A percentile compares a stretch with the other conserved stretches of the same genome.
These are phyloP conservation scores for Talaromyces sp. DNA, from an alignment of 2,329 filamentous ascomycete species.

Conservation along the genomic window DNA sequence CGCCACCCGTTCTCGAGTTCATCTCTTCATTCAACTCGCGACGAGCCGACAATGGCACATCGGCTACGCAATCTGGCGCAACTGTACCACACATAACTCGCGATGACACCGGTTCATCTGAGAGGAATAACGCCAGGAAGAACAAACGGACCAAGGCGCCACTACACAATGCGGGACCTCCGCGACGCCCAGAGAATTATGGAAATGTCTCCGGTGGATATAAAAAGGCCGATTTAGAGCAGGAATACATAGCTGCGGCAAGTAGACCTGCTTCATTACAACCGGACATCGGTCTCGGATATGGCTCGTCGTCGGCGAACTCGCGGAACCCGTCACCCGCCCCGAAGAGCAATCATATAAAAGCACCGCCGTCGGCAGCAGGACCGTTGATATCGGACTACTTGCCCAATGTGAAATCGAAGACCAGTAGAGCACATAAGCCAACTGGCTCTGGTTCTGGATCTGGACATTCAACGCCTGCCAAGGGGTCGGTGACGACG, in stretches of 20 bases:
- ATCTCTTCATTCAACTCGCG: constrained; percentile 71
- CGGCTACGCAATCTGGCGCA: constrained; percentile 18
- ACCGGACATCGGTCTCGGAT: constrained; percentile 33
- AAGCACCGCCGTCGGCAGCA: constrained; percentile 63
- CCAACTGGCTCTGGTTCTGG: constrained; percentile 28
- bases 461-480: constrained; percentile 54
- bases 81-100: constrained; percentile 6
- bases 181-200: constrained; percentile 61
- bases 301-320: constrained; percentile 43
- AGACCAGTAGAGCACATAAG: constrained; percentile 47
- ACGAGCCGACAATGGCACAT: constrained; percentile 38
- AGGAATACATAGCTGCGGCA: constrained; percentile 66
- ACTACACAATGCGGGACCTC: constrained; percentile 59
- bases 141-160: constrained; percentile 57
- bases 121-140: constrained; percentile 44
- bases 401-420: constrained; percentile 56
- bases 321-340: constrained; percentile 43
- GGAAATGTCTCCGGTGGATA: constrained; percentile 67
- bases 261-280: constrained; percentile 49
- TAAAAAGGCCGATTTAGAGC: constrained; percentile 65
- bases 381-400: constrained; percentile 80
- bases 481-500: constrained; percentile 49
- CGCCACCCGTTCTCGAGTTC: constrained; percentile 68
- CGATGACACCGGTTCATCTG: constrained; percentile 15
- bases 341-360: constrained; percentile 21